Evolutionary conservation across 208 protist genomes (phyloP).

Genomic region (Trypanosoma conorhini): DNA sequence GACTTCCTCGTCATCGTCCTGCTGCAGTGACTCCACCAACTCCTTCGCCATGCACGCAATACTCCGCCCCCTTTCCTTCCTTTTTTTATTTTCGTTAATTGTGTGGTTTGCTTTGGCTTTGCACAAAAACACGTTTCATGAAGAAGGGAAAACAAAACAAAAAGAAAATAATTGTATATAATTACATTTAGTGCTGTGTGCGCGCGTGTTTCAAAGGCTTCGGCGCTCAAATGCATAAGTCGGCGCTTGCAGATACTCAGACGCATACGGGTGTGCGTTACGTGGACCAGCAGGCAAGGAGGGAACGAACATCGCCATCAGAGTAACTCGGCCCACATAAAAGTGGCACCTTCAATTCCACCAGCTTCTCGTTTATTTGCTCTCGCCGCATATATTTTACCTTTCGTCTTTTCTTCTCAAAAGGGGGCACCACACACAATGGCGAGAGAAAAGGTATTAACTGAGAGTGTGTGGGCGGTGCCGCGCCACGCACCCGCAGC

Average conservation of each 20-base stretch:
- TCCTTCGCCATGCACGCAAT: slow-evolving; percentile 7
- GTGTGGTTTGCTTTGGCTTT: slow-evolving; percentile 6
- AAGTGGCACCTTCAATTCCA: neutral
- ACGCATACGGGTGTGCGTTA: neutral
- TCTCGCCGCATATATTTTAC: neutral
- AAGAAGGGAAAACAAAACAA: neutral
- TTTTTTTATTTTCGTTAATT: neutral
- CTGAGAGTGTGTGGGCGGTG: no score
- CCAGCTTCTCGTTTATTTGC: neutral
- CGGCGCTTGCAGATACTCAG: neutral
- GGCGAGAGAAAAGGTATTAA: no score
- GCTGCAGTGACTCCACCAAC: slow-evolving; percentile 3
- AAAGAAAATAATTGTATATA: neutral
- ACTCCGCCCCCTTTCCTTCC: neutral
- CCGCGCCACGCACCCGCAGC: no score
- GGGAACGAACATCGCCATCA: neutral
- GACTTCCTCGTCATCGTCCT: slow-evolving; percentile 15
- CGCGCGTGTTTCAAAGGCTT: neutral
- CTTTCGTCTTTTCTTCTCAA: no score
- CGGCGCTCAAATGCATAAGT: neutral
- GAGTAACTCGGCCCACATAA: neutral
- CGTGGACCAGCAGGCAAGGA: neutral
- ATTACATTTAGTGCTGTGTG: neutral
- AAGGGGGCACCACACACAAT: no score
- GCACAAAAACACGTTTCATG: neutral